These are phyloP conservation scores for Paecilomyces formosus DNA, from an alignment of 2,329 filamentous ascomycete genomes.

Conservation along the genomic window DNA sequence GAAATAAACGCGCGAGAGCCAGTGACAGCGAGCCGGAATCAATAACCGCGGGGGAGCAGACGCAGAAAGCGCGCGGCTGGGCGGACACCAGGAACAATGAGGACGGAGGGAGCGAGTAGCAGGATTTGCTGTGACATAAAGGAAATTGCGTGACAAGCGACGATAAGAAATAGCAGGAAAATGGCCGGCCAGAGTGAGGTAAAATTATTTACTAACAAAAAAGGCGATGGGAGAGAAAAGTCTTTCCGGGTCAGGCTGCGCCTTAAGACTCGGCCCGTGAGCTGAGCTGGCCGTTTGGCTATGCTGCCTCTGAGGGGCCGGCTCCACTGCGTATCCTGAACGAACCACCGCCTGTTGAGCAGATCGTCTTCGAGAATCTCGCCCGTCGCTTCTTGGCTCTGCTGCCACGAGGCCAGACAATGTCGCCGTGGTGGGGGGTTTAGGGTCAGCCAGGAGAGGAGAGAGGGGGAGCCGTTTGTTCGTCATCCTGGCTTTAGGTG, in stretches of 20 bases:
- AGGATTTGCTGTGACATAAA: slow-evolving; percentile 31
- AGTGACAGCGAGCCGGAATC: background rate
- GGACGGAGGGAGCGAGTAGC: slow-evolving; percentile 11
- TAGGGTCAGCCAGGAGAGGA: background rate
- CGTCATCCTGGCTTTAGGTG: background rate
- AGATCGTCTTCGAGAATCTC: background rate
- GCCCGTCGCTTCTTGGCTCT: background rate
- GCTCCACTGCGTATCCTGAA: background rate
- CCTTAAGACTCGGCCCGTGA: background rate
- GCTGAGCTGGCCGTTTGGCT: background rate
- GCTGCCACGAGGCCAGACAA: background rate
- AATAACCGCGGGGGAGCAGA: slow-evolving; percentile 9
- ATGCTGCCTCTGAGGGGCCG: background rate
- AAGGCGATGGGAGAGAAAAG: slow-evolving; percentile 2
- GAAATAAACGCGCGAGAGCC: background rate
- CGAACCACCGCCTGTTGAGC: background rate
- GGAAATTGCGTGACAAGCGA: slow-evolving; percentile 21
- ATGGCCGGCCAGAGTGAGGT: slow-evolving; percentile 27
- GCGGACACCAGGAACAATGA: slow-evolving; percentile 34
- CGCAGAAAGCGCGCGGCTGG: slow-evolving; percentile 33
- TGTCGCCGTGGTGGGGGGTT: background rate
- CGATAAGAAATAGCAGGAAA: slow-evolving; percentile 12
- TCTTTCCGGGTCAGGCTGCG: slow-evolving; percentile 1
- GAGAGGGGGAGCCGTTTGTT: background rate
- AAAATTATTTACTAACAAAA: slow-evolving; percentile 34